A percentile compares a stretch with the other conserved stretches of the same genome.
phyloP scores from a whole-genome alignment of 345 rosid genomes.

The Eucalyptus cloeziana region DNA sequence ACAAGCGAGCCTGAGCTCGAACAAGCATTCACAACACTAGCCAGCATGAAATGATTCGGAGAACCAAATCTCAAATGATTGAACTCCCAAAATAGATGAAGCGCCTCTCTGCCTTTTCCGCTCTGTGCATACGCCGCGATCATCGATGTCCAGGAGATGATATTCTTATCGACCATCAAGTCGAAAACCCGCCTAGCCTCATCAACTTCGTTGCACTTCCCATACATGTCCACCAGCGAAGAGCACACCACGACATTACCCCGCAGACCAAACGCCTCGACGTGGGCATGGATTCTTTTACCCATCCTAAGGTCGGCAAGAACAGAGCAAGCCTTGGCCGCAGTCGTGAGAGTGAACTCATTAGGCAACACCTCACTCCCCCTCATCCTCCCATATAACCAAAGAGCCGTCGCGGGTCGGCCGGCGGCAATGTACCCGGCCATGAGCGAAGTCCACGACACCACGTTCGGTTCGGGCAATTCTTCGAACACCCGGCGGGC shows the following conservation, averaged over 20 bases:
- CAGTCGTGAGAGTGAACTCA: conserved; percentile 47
- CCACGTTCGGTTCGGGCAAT: conserved; percentile 63
- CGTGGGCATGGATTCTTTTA: conserved; percentile 40
- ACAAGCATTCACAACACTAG: conserved; percentile 66
- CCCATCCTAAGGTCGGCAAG: conserved; percentile 37
- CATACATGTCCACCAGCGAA: conserved; percentile 83
- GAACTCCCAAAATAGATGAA: conserved; percentile 43
- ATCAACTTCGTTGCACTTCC: conserved; percentile 68
- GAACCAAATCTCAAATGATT: neutral
- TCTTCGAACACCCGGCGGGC: conserved; percentile 54
- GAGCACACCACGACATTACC: conserved; percentile 50
- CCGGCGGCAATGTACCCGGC: conserved; percentile 30
- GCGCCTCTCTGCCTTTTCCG: conserved; percentile 58
- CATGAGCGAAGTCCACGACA: conserved; percentile 65
- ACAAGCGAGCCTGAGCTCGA: conserved; percentile 55
- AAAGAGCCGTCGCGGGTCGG: conserved; percentile 20
- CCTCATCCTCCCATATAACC: conserved; percentile 23
- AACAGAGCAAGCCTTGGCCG: conserved; percentile 46
- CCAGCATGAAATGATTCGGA: conserved; percentile 54
- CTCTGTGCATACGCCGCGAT: conserved; percentile 59
- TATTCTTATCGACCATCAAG: conserved; percentile 38
- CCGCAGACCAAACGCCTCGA: conserved; percentile 30
- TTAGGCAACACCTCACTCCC: conserved; percentile 31
- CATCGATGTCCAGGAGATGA: conserved; percentile 80
- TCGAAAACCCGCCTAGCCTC: conserved; percentile 57